Evolutionary conservation across 2,329 filamentous ascomycete species (phyloP), one percentile per base, ranked within the genome.

Genomic region (Aureobasidium sp.): DNA sequence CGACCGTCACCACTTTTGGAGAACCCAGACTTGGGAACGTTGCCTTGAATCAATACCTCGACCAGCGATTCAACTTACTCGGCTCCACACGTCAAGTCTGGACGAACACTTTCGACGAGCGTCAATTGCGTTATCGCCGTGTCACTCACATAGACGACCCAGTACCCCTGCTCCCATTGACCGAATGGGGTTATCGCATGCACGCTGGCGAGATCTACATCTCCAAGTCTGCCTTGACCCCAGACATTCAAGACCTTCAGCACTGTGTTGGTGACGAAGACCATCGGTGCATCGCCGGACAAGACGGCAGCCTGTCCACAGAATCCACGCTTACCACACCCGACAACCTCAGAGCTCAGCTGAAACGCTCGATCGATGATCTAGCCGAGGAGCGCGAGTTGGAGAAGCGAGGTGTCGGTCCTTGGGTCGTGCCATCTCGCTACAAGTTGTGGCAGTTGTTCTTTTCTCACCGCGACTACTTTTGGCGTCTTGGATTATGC

Each of bases 381-480:
- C 45, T 56, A 7, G 47, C 47, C 11, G 39, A 52, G 22, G 53
- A 59, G 42, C 52, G n/a, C 1, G 42, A 39, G 20, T 12, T 63
- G 44, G 55, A 41, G 53, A 56, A 51, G 25, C n/a, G 25, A 25
- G 39, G 5, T 7, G 9, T 48, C 3, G 61, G 52, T 22, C 45
- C 39, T 7, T 49, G 39, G 42, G 53, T 53, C 9, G 74, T 81
- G 17, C 80, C 75, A n/a, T 75, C 74, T 74, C 83, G 74, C 73
- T 92, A 82, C 68, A 89, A 88, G 73, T 82, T 95, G n/a, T 96
- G 93, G 91, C 86, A 96, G 75, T 78, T 97, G 8, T 87, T 97
- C 71, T 96, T 95, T 74, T 89, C 92, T 1, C 94, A 99, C 76
- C 81, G 94, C 42, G 94, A 99, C 76, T 99, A 99, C 74, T 97